phyloP scores from a whole-genome alignment of 2,329 filamentous ascomycete species.

The Hypocreales sp. region DNA sequence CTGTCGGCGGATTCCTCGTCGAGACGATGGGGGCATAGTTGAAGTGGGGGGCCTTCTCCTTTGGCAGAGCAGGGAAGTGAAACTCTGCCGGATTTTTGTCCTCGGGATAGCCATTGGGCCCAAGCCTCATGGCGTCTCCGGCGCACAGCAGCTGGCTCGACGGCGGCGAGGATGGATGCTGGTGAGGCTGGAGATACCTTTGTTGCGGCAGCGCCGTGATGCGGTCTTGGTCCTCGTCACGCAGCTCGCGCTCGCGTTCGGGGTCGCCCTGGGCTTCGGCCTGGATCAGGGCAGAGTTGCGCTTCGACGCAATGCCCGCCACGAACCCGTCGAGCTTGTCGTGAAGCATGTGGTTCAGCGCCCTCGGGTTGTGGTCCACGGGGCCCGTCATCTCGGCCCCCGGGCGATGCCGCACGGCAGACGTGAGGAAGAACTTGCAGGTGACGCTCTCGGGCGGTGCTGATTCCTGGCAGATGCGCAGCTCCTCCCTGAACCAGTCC shows the following conservation, averaged over 20 bases:
- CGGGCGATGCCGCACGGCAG: slow-evolving; percentile 30
- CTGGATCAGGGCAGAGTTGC: slow-evolving; percentile 69
- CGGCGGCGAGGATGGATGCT: slow-evolving; percentile 13
- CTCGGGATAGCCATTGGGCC: slow-evolving; percentile 20
- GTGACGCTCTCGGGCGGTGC: slow-evolving; percentile 79
- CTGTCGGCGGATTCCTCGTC: slow-evolving; percentile 17
- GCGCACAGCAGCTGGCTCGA: background rate
- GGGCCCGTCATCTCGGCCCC: slow-evolving; percentile 29
- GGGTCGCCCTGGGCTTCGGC: slow-evolving; percentile 67
- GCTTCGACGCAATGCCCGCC: slow-evolving; percentile 71
- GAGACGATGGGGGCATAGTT: slow-evolving; percentile 28
- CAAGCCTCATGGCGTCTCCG: slow-evolving; percentile 1
- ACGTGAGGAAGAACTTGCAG: slow-evolving; percentile 90
- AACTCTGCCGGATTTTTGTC: slow-evolving; percentile 31
- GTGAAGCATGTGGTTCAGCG: slow-evolving; percentile 62
- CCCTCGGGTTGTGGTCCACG: slow-evolving; percentile 23
- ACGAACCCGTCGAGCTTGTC: slow-evolving; percentile 82
- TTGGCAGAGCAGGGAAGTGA: slow-evolving; percentile 40
- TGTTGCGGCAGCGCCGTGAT: slow-evolving; percentile 66
- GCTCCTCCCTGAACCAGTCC: slow-evolving; percentile 95
- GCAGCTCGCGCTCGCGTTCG: slow-evolving; percentile 65
- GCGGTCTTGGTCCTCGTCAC: slow-evolving; percentile 69
- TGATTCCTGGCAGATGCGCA: slow-evolving; percentile 78
- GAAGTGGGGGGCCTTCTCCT: slow-evolving; percentile 38
- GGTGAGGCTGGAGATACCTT: slow-evolving; percentile 44